Conservation (phyloP, 2,329 filamentous ascomycete genomes). For the Cladosporium phlei region DNA sequence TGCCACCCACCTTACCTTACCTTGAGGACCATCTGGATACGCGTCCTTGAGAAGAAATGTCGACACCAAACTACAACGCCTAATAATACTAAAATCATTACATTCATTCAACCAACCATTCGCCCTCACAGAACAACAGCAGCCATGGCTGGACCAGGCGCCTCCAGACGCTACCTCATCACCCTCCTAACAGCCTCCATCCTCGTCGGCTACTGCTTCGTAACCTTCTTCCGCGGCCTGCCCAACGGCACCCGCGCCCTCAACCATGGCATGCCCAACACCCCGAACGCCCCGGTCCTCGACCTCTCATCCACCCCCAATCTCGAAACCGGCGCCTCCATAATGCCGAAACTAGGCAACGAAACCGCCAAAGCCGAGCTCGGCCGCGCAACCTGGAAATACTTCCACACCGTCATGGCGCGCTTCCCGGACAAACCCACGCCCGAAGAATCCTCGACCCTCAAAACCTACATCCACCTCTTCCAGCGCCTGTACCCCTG, state of each 20-base stretch:
- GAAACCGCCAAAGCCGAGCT: constrained; percentile 70
- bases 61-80: neutral
- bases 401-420: constrained; percentile 63
- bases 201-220: constrained; percentile 54
- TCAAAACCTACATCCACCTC: constrained; percentile 58
- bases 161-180: constrained; percentile 35
- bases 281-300: constrained; percentile 11
- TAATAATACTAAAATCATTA: constrained; percentile 8
- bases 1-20: neutral
- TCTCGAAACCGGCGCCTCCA: constrained; percentile 64
- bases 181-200: constrained; percentile 52
- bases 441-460: constrained; percentile 54
- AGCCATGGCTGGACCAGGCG: constrained; percentile 16
- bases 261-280: too few species aligned
- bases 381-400: constrained; percentile 61
- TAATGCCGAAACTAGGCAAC: constrained; percentile 77
- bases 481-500: constrained; percentile 63
- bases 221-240: constrained; percentile 52
- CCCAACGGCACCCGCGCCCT: constrained; percentile 24
- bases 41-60: neutral
- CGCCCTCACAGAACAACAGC: constrained; percentile 6
- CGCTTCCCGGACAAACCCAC: constrained; percentile 61
- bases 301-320: constrained; percentile 20
- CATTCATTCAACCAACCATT: neutral
- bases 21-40: neutral